Base-by-base conservation (phyloP, 805 yeast species). In the Candida nanaspora region DNA sequence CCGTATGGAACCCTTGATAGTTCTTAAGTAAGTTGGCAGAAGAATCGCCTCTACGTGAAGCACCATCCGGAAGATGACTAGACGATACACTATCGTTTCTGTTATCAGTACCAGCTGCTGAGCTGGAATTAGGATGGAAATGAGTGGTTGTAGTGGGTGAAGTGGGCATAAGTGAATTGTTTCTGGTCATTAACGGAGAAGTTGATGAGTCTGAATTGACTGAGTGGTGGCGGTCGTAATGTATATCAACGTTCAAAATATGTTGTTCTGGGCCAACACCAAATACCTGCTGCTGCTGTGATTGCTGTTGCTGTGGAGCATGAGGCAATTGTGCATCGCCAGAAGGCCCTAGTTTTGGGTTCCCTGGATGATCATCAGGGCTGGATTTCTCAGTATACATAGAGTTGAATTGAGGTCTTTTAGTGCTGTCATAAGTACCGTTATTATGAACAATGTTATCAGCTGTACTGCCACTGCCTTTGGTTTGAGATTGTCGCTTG, bases 381-480 rank as follows among this genome's bases (percentile, higher is more conserved):
- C 27, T 20, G 20, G 31, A 40, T 33, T 22, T 41, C 44, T 49
- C 52, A n/a, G 39, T 36, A 22, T 47, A 49, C 21, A 47, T 49
- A 16, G 47, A 38, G 33, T 47, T 50, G 32, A 50, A 50, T 15
- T 41, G 44, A 6, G 53, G 55, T 8, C 4, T 7, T 5, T 10
- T 30, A 15, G 33, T n/a, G n/a, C n/a, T n/a, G n/a, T n/a, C n/a
- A n/a, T n/a, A n/a, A n/a, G n/a, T n/a, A n/a, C n/a, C n/a, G n/a
- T n/a, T n/a, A n/a, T n/a, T n/a, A n/a, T n/a, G n/a, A n/a, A n/a
- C 19, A 15, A 30, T 16, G 8, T 16, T 16, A 14, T 30, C 33
- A 16, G 18, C 3, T 18, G n/a, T 11, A 28, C n/a, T n/a, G 15
- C 16, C 16, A 11, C n/a, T 30, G 19, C 33, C 33, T 28, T 7